Percentiles rank a stretch among this genome's conserved stretches.
These are phyloP conservation scores for Podaxis sp. DNA, from an alignment of 768 basidiomycete species.

Conservation along the genomic window DNA sequence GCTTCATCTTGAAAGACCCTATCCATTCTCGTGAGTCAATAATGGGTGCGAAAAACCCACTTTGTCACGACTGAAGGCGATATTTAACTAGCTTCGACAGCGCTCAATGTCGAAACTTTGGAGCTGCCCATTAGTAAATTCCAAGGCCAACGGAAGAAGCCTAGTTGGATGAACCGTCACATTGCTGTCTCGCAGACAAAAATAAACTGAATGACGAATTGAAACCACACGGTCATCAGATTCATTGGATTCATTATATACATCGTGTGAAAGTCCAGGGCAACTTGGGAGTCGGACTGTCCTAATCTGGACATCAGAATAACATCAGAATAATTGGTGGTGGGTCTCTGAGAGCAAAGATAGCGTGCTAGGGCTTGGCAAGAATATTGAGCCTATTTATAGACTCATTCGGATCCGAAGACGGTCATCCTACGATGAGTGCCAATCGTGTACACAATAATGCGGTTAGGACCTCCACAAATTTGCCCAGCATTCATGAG, in stretches of 20 bases:
- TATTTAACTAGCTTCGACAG: not conserved
- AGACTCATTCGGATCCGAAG: not conserved
- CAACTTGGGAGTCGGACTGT: not conserved
- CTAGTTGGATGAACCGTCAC: not conserved
- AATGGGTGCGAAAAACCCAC: not conserved
- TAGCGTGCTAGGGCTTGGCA: not conserved
- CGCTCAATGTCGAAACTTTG: not conserved
- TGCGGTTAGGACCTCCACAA: slow-evolving; percentile 20
- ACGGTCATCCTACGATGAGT: not conserved
- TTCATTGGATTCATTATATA: not conserved
- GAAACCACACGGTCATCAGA: not conserved
- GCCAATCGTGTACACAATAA: slow-evolving; percentile 1
- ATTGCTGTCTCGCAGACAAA: not conserved
- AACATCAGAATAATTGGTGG: too few relatives aligned
- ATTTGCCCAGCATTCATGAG: slow-evolving; percentile 19
- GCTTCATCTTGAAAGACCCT: not conserved
- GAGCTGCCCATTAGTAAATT: not conserved
- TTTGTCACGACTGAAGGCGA: not conserved
- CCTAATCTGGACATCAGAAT: too few relatives aligned
- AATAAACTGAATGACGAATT: not conserved
- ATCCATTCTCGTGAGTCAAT: not conserved
- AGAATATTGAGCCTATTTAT: not conserved
- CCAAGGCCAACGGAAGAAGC: not conserved
- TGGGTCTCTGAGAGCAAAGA: too few relatives aligned
- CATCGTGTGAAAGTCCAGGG: not conserved